These are phyloP conservation scores for Limonomyces culmigenus DNA, from an alignment of 1,284 basidiomycete genomes.

Conservation along the genomic window DNA sequence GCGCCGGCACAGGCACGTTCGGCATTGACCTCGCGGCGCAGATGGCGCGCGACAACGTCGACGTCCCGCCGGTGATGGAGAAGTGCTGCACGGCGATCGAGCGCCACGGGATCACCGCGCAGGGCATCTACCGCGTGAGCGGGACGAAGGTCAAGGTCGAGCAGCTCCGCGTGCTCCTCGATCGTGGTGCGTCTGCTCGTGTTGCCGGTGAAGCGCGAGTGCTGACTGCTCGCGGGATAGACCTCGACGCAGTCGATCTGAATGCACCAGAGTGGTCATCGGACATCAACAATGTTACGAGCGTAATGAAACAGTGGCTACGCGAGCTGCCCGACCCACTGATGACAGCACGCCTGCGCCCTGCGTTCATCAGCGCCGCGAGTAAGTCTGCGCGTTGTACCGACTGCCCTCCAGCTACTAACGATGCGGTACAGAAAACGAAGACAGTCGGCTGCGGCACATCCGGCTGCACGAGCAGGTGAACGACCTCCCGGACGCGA, in stretches of 20 bases:
- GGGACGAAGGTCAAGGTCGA: slow-evolving; percentile 84
- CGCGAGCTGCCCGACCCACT: slow-evolving; percentile 92
- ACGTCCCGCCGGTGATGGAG: slow-evolving; percentile 76
- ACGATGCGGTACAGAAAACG: slow-evolving; percentile 44
- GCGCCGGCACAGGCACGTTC: slow-evolving; percentile 66
- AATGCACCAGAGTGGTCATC: slow-evolving; percentile 80
- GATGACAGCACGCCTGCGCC: slow-evolving; percentile 71
- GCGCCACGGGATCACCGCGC: slow-evolving; percentile 65
- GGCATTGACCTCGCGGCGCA: slow-evolving; percentile 87
- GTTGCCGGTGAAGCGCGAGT: background rate
- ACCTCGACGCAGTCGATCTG: slow-evolving; percentile 73
- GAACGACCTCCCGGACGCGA: slow-evolving; percentile 94
- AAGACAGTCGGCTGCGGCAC: slow-evolving; percentile 85
- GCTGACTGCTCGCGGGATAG: slow-evolving; percentile 23
- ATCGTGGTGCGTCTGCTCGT: slow-evolving; percentile 44
- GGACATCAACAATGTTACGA: slow-evolving; percentile 93
- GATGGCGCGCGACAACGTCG: slow-evolving; percentile 76
- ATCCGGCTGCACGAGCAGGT: slow-evolving; percentile 93
- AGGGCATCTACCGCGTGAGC: slow-evolving; percentile 89
- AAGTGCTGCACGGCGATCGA: slow-evolving; percentile 92
- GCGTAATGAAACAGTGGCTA: slow-evolving; percentile 91
- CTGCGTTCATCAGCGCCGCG: slow-evolving; percentile 89
- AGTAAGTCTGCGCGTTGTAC: slow-evolving; percentile 36
- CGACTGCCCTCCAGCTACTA: background rate
- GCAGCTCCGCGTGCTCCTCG: slow-evolving; percentile 70